Conservation (phyloP, 805 yeast genomes). For the Candida maltosa region DNA sequence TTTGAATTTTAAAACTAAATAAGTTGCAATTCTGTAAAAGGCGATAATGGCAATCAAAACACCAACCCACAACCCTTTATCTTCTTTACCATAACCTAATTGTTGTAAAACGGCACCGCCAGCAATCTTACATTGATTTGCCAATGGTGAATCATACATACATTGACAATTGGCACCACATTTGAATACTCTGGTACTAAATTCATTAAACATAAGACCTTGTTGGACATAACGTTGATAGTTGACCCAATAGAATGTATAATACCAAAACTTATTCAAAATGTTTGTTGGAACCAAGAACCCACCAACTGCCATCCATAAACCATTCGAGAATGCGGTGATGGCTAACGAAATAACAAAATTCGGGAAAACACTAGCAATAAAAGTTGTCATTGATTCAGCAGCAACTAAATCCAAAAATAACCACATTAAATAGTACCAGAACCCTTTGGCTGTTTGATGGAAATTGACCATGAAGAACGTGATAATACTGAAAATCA, state of each 20-base stretch:
- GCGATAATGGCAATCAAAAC: conserved; percentile 28
- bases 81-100: conserved; percentile 24
- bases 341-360: conserved; percentile 38
- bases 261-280: conserved; percentile 37
- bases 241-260: conserved; percentile 38
- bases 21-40: conserved; percentile 24
- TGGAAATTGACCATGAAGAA: conserved; percentile 33
- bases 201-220: conserved; percentile 43
- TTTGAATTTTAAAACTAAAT: conserved; percentile 12
- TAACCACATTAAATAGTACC: conserved; percentile 33
- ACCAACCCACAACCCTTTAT: conserved; percentile 35
- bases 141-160: conserved; percentile 26
- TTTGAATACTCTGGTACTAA: conserved; percentile 19
- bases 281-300: conserved; percentile 32
- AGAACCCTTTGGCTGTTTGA: conserved; percentile 25
- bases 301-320: conserved; percentile 45
- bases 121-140: conserved; percentile 24
- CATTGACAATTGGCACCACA: conserved; percentile 36
- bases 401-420: conserved; percentile 39
- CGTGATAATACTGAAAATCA: conserved; percentile 29
- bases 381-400: conserved; percentile 35
- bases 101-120: conserved; percentile 30
- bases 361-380: conserved; percentile 29
- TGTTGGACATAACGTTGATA: conserved; percentile 41
- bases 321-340: conserved; percentile 38